A percentile compares a stretch with the other conserved stretches of the same genome.
Conservation (phyloP, 352 stramenopile species). For the Pythium vanterpoolii region DNA sequence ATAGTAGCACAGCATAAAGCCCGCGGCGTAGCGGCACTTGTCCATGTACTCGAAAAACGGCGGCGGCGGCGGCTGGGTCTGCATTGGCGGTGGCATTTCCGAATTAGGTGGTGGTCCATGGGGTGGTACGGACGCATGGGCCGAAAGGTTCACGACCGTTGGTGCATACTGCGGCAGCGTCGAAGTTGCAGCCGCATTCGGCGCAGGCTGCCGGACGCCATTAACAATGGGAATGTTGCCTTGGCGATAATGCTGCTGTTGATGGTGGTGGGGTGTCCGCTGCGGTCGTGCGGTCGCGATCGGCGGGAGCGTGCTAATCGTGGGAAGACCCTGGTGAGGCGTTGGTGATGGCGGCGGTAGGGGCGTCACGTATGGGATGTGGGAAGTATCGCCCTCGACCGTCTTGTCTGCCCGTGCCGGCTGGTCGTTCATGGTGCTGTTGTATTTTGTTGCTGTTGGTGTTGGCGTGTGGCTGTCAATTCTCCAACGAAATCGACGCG, state of each 20-base stretch:
- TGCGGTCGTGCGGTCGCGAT: conserved; percentile 19
- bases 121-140: too few species aligned
- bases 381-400: background rate
- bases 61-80: conserved; percentile 1
- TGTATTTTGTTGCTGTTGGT: background rate
- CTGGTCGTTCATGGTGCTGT: background rate
- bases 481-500: background rate
- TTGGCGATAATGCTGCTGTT: background rate
- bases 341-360: conserved; percentile 15
- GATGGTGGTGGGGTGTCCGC: background rate
- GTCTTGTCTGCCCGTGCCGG: background rate
- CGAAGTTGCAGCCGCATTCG: background rate
- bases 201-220: conserved; percentile 14
- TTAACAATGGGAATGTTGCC: conserved; percentile 26
- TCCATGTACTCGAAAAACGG: conserved; percentile 55
- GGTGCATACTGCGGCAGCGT: conserved; percentile 10
- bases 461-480: background rate
- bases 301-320: conserved; percentile 21
- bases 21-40: conserved; percentile 55
- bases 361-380: conserved; percentile 7
- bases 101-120: too few species aligned
- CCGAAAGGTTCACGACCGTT: conserved; percentile 17
- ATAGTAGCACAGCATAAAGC: conserved; percentile 70
- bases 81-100: too few species aligned
- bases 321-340: background rate